phyloP scores from a whole-genome alignment of 75 land plant genomes.

The Sequoiadendron giganteum region DNA sequence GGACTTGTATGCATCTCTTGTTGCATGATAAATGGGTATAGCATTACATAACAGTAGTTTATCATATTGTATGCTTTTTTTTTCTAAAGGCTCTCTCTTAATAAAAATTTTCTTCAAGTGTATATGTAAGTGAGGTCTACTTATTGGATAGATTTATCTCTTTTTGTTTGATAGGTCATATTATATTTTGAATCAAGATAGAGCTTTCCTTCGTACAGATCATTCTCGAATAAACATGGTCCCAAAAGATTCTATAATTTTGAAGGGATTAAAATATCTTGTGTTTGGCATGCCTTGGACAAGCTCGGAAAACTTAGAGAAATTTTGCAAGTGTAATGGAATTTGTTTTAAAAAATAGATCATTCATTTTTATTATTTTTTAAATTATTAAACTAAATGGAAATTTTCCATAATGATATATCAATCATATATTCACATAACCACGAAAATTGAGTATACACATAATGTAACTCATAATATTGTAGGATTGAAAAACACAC shows the following conservation, averaged over 20 bases:
- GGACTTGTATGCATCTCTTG: not conserved
- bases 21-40: not conserved
- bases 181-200: conserved; percentile 91
- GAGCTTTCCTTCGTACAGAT: conserved; percentile 85
- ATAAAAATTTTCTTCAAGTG: not conserved
- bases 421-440: no score
- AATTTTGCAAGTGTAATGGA: conserved; percentile 64
- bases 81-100: no score
- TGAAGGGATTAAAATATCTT: conserved; percentile 62
- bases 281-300: conserved; percentile 45
- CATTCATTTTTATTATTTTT: no score
- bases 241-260: conserved; percentile 68
- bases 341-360: no score
- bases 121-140: not conserved
- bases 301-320: conserved; percentile 56
- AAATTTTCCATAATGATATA: no score
- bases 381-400: no score
- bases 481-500: no score
- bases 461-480: no score
- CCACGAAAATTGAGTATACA: no score
- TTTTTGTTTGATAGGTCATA: conserved; percentile 66
- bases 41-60: not conserved
- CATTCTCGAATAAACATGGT: conserved; percentile 95
- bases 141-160: not conserved
- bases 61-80: no score